Evolutionary conservation across 1,139 yeast species (phyloP).

Genomic region (Yamadazyma sp.): DNA sequence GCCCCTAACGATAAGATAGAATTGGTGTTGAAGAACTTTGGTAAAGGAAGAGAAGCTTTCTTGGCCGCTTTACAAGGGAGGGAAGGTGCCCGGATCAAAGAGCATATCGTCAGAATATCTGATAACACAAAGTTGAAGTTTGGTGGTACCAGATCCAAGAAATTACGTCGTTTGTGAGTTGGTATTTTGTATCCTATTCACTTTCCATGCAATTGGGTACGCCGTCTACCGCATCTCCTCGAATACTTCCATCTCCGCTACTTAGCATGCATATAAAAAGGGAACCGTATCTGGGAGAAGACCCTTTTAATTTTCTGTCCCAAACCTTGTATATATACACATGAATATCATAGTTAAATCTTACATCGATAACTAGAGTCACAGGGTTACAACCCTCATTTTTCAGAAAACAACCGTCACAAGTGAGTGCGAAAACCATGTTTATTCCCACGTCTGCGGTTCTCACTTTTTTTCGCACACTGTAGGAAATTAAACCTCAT

Average conservation of each 20-base stretch:
- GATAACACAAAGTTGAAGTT: slow-evolving; percentile 82
- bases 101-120: slow-evolving; percentile 63
- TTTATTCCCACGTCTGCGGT: slow-evolving; percentile 3
- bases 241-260: background rate
- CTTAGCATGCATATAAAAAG: background rate
- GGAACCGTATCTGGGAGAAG: too few relatives aligned
- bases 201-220: background rate
- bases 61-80: slow-evolving; percentile 82
- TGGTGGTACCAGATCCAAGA: slow-evolving; percentile 91
- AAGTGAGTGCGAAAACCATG: slow-evolving; percentile 2
- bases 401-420: slow-evolving; percentile 7
- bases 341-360: background rate
- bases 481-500: slow-evolving; percentile 4
- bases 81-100: slow-evolving; percentile 74
- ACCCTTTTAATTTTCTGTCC: too few relatives aligned
- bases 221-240: too few relatives aligned
- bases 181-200: background rate
- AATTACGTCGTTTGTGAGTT: slow-evolving; percentile 69
- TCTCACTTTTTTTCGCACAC: slow-evolving; percentile 1
- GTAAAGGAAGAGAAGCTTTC: slow-evolving; percentile 89
- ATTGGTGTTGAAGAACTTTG: slow-evolving; percentile 74
- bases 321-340: too few relatives aligned
- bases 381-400: slow-evolving; percentile 12
- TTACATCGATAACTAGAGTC: background rate
- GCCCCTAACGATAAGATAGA: slow-evolving; percentile 61